Conservation (phyloP, 2,329 filamentous ascomycete species). For the Cladosporium cucumerinum region DNA sequence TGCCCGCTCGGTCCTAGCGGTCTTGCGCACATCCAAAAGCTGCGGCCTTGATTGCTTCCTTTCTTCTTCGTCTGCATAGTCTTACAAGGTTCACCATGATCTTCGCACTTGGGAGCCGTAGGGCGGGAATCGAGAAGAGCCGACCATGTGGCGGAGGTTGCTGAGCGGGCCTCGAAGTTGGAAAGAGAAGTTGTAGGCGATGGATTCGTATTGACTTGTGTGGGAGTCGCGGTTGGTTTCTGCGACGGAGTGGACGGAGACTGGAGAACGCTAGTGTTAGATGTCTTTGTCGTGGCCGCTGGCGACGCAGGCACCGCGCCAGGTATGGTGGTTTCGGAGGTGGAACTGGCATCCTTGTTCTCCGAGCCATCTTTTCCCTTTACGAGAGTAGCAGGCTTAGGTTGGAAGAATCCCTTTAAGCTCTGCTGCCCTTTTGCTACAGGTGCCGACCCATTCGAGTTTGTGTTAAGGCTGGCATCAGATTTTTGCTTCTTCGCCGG, state of each 20-base stretch:
- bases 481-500: constrained; percentile 53
- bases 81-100: constrained; percentile 81
- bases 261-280: background rate
- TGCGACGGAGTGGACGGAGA: background rate
- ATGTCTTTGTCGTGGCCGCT: background rate
- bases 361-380: background rate
- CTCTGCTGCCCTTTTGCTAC: constrained; percentile 55
- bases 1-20: constrained; percentile 81
- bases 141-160: constrained; percentile 62
- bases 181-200: background rate
- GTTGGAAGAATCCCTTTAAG: constrained; percentile 76
- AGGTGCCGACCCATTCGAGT: constrained; percentile 10
- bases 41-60: constrained; percentile 70
- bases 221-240: background rate
- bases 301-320: background rate
- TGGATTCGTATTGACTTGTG: background rate
- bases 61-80: constrained; percentile 82
- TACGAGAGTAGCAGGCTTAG: constrained; percentile 42
- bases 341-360: background rate
- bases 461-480: constrained; percentile 26
- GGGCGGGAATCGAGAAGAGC: constrained; percentile 72
- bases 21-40: constrained; percentile 66
- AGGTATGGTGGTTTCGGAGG: background rate
- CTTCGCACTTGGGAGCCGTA: constrained; percentile 72
- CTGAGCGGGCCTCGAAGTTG: constrained; percentile 25